Percentiles rank a stretch among this genome's conserved stretches.
Evolutionary conservation across 2,329 filamentous ascomycete species (phyloP).

Genomic region (Westerdykella ornata): DNA sequence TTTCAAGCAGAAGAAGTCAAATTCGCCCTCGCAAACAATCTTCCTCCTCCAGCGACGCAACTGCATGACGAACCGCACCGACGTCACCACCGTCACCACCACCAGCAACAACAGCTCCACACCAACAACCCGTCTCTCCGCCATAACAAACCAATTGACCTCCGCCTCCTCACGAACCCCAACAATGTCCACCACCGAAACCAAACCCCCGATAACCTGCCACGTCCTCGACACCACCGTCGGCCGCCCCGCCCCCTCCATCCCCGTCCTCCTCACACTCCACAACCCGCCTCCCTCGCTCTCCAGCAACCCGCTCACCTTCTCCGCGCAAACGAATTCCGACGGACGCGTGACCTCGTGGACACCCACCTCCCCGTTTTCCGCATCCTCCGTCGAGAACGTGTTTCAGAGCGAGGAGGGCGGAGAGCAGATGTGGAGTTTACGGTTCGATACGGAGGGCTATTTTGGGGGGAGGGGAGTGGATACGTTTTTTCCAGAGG

Average conservation of each 20-base stretch:
- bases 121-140: conserved; percentile 14
- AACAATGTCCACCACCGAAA: conserved; percentile 13
- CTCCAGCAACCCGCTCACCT: conserved; percentile 43
- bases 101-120: conserved; percentile 1
- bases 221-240: conserved; percentile 78
- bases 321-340: conserved; percentile 63
- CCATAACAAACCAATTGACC: conserved; percentile 16
- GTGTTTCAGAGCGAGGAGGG: conserved; percentile 19
- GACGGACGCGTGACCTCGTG: conserved; percentile 69
- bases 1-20: not conserved
- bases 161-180: conserved; percentile 3
- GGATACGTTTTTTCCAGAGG: conserved; percentile 52
- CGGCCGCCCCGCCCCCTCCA: conserved; percentile 59
- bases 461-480: conserved; percentile 59
- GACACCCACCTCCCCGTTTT: conserved; percentile 48
- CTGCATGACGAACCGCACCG: conserved; percentile 14
- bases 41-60: not conserved
- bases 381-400: conserved; percentile 37
- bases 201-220: conserved; percentile 63
- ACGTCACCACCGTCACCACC: not conserved
- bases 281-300: conserved; percentile 35
- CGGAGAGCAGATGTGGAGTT: conserved; percentile 55
- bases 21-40: not conserved
- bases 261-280: conserved; percentile 59
- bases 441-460: conserved; percentile 64